phyloP scores from a whole-genome alignment of 2,329 filamentous ascomycete genomes.

The Talaromyces verruculosus region DNA sequence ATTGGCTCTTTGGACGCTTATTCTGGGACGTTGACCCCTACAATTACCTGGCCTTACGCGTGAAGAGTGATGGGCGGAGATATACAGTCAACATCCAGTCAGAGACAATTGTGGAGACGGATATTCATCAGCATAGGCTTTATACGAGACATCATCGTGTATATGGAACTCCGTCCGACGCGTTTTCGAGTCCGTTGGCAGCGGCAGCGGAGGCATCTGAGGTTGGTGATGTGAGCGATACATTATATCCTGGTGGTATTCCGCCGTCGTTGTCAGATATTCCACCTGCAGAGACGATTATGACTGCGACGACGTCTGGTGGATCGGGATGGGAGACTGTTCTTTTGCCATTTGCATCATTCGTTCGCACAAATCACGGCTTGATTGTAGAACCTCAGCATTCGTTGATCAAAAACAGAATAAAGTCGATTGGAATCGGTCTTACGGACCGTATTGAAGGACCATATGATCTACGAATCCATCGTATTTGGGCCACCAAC shows the following conservation, averaged over 20 bases:
- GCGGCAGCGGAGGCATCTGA: conserved; percentile 26
- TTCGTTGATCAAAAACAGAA: conserved; percentile 81
- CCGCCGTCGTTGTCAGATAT: conserved; percentile 42
- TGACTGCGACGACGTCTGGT: conserved; percentile 50
- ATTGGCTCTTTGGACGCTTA: conserved; percentile 80
- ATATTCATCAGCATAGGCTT: conserved; percentile 90
- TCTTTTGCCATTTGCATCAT: conserved; percentile 85
- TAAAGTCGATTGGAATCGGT: conserved; percentile 81
- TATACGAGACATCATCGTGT: conserved; percentile 53
- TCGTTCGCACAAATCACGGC: conserved; percentile 92
- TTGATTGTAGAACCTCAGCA: conserved; percentile 90
- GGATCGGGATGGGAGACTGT: conserved; percentile 93
- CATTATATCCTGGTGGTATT: conserved; percentile 30
- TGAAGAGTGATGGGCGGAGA: conserved; percentile 86
- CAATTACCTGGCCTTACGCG: conserved; percentile 77
- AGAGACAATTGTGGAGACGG: conserved; percentile 88
- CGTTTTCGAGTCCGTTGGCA: conserved; percentile 23
- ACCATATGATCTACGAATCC: conserved; percentile 81
- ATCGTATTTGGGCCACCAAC: conserved; percentile 90
- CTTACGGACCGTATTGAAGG: conserved; percentile 86
- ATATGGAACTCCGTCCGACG: conserved; percentile 13
- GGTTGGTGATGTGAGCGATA: conserved; percentile 27
- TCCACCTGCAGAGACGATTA: conserved; percentile 37
- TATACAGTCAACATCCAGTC: conserved; percentile 97
- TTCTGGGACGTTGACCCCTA: conserved; percentile 91